phyloP scores from a whole-genome alignment of 495 filamentous ascomycete genomes.

The Hypoxylon crocopeplum region DNA sequence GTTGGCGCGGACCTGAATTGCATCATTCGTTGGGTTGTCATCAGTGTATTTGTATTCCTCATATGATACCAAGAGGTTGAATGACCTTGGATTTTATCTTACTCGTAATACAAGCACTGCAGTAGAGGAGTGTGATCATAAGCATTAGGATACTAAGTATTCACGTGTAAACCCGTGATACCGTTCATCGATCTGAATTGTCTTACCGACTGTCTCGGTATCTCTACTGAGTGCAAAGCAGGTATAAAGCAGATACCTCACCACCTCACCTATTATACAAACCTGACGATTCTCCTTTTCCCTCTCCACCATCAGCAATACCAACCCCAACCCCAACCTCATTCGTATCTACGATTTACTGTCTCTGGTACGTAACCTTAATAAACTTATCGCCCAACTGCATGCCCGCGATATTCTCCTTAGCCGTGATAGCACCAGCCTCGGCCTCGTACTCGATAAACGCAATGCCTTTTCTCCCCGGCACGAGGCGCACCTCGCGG shows the following conservation, averaged over 20 bases:
- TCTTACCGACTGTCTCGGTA: neutral
- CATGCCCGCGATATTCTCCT: slow-evolving; percentile 95
- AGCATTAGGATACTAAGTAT: neutral
- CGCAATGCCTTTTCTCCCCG: slow-evolving; percentile 85
- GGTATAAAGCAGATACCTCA: slow-evolving; percentile 11
- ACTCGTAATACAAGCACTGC: neutral
- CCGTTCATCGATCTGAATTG: neutral
- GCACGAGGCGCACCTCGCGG: slow-evolving; percentile 87
- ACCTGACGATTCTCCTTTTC: slow-evolving; percentile 3
- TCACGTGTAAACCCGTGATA: no score
- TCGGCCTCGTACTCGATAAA: slow-evolving; percentile 97
- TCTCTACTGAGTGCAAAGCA: slow-evolving; percentile 2
- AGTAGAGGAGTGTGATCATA: neutral
- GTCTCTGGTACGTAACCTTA: slow-evolving; percentile 92
- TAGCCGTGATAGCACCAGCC: slow-evolving; percentile 88
- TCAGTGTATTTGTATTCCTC: slow-evolving; percentile 27
- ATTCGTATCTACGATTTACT: slow-evolving; percentile 54
- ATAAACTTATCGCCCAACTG: slow-evolving; percentile 69
- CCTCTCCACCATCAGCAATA: neutral
- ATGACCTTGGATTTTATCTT: slow-evolving; percentile 14
- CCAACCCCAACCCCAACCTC: neutral
- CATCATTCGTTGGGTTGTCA: slow-evolving; percentile 6
- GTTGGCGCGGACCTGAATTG: slow-evolving; percentile 2
- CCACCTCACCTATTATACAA: slow-evolving; percentile 16
- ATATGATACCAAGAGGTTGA: slow-evolving; percentile 29